Conservation (phyloP, 768 basidiomycete species). For the Pleurotus citrinopileatus region DNA sequence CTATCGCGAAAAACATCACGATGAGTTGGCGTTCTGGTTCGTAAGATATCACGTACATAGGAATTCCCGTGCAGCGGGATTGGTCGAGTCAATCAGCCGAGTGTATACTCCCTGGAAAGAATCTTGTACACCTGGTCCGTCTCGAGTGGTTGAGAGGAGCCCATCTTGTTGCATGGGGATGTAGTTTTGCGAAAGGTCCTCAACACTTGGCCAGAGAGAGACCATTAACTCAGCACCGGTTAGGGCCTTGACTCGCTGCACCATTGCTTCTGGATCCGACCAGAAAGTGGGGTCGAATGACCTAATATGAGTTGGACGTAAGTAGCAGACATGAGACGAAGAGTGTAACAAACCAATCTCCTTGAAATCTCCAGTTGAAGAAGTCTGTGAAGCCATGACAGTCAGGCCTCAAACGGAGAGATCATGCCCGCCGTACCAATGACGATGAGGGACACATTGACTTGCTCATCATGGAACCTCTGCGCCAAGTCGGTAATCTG, state of each 20-base stretch:
- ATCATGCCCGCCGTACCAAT: no score
- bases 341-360: conserved; percentile 28
- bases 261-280: conserved; percentile 32
- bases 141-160: conserved; percentile 30
- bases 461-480: conserved; percentile 31
- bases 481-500: conserved; percentile 31
- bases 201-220: conserved; percentile 35
- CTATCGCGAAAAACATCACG: conserved; percentile 14
- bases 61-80: conserved; percentile 34
- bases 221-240: conserved; percentile 38
- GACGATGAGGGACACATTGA: conserved; percentile 34
- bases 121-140: conserved; percentile 31
- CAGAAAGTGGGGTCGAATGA: conserved; percentile 32
- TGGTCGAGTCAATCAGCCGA: conserved; percentile 32
- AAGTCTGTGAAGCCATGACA: conserved; percentile 22
- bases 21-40: background rate
- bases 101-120: conserved; percentile 35
- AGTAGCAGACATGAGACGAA: background rate
- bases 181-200: conserved; percentile 34
- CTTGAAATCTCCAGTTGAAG: conserved; percentile 35
- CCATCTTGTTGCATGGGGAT: conserved; percentile 27
- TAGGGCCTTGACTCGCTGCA: conserved; percentile 28
- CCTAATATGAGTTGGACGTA: conserved; percentile 15
- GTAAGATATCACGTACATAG: conserved; percentile 20
- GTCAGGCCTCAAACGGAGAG: background rate